These are phyloP conservation scores for Alternaria arbusti DNA, from an alignment of 2,329 filamentous ascomycete species.

Conservation along the genomic window DNA sequence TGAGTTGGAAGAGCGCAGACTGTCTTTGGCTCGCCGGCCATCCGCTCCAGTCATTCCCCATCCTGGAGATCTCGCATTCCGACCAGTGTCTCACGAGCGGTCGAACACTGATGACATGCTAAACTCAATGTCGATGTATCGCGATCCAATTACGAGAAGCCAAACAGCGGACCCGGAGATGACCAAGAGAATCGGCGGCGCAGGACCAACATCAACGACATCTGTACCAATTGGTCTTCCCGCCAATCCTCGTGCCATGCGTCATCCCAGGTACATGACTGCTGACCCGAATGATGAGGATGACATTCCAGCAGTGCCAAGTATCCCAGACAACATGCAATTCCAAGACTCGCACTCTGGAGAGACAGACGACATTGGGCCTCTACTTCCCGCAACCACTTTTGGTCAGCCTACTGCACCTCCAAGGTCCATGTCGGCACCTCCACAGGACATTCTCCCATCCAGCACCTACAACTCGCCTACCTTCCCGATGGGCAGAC, in stretches of 20 bases:
- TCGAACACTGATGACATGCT: conserved; percentile 51
- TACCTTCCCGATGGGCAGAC: conserved; percentile 36
- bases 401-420: conserved; percentile 51
- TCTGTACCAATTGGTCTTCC: conserved; percentile 76
- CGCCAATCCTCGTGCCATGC: conserved; percentile 90
- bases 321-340: conserved; percentile 59
- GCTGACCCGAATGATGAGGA: conserved; percentile 60
- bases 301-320: conserved; percentile 60
- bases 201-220: conserved; percentile 54
- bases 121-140: conserved; percentile 43
- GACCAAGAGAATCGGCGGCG: conserved; percentile 44
- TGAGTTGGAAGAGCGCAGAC: conserved; percentile 85
- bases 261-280: conserved; percentile 73
- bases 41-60: conserved; percentile 81
- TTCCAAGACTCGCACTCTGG: conserved; percentile 27
- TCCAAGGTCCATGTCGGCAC: conserved; percentile 55
- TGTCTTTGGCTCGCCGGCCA: conserved; percentile 76
- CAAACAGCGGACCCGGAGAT: conserved; percentile 69
- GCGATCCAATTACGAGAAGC: conserved; percentile 59
- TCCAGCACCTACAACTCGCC: conserved; percentile 33
- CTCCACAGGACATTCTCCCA: conserved; percentile 51
- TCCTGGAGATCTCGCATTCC: conserved; percentile 61
- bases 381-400: conserved; percentile 56
- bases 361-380: conserved; percentile 54
- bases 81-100: conserved; percentile 42